Percentiles rank a stretch among this genome's conserved stretches.
Conservation (phyloP, 177 flowering plant genomes). For the Vitis hybrid region DNA sequence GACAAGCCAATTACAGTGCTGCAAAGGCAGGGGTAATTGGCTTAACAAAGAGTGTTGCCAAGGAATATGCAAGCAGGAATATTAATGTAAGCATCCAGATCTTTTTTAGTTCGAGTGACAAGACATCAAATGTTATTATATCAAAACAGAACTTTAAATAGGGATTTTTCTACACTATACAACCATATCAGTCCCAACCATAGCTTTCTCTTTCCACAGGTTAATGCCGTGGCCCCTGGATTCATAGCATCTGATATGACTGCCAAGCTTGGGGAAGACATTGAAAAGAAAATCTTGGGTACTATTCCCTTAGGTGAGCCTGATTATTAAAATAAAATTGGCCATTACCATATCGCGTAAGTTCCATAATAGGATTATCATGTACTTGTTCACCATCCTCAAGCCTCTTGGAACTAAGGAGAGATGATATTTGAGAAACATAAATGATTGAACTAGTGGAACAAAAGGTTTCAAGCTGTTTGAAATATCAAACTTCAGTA, state of each 20-base stretch:
- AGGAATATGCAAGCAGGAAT: constrained; percentile 86
- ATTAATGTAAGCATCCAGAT: constrained; percentile 56
- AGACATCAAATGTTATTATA: not conserved
- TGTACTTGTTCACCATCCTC: no score
- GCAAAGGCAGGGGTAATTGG: constrained; percentile 99
- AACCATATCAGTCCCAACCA: not conserved
- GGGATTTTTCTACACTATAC: no score
- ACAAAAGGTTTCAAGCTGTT: no score
- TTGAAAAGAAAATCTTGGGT: constrained; percentile 76
- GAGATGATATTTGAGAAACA: no score
- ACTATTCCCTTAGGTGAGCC: constrained; percentile 83
- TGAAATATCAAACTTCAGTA: no score
- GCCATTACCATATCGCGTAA: no score
- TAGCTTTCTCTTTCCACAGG: constrained; percentile 36
- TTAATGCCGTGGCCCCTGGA: constrained; percentile 96
- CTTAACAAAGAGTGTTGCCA: constrained; percentile 83
- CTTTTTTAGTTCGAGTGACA: not conserved
- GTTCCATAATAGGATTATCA: no score
- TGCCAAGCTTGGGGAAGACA: constrained; percentile 81
- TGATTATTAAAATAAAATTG: no score
- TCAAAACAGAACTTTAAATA: no score
- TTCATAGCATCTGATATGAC: constrained; percentile 99
- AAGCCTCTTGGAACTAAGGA: no score
- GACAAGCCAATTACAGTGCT: constrained; percentile 98
- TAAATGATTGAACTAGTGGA: no score